Percentiles rank a stretch among this genome's conserved stretches.
phyloP scores from a whole-genome alignment of 768 basidiomycete genomes.

The Lentinus brumalis region DNA sequence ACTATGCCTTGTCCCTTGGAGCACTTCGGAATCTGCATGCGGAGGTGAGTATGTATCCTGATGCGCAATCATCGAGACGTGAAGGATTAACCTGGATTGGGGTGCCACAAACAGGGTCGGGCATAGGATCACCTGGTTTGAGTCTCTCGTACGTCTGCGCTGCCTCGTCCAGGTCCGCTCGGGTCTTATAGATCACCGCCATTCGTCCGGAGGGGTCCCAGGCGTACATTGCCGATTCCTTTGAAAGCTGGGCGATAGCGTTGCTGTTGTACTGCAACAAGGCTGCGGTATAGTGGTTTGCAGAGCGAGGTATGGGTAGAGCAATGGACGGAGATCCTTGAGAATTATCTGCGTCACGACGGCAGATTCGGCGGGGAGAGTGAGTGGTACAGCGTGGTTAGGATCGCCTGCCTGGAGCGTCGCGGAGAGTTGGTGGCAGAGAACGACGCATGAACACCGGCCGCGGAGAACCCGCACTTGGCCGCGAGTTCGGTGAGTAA shows the following conservation, averaged over 20 bases:
- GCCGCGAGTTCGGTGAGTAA: slow-evolving; percentile 78
- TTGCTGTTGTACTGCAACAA: slow-evolving; percentile 58
- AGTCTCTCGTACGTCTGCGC: slow-evolving; percentile 36
- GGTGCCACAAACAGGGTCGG: slow-evolving; percentile 52
- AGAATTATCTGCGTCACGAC: slow-evolving; percentile 86
- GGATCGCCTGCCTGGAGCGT: slow-evolving; percentile 38
- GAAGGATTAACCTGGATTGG: slow-evolving; percentile 58
- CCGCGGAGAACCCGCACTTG: slow-evolving; percentile 60
- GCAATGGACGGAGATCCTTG: slow-evolving; percentile 78
- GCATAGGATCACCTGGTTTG: slow-evolving; percentile 26
- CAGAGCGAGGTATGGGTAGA: slow-evolving; percentile 58
- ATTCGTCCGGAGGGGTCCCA: slow-evolving; percentile 70
- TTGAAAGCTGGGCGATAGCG: slow-evolving; percentile 56
- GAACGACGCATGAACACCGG: slow-evolving; percentile 41
- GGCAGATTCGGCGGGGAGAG: slow-evolving; percentile 62
- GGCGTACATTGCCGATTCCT: slow-evolving; percentile 62
- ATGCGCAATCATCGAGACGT: not conserved
- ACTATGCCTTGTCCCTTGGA: slow-evolving; percentile 66
- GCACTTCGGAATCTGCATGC: slow-evolving; percentile 75
- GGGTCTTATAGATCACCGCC: slow-evolving; percentile 51
- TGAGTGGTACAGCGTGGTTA: slow-evolving; percentile 59
- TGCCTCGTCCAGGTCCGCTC: slow-evolving; percentile 62
- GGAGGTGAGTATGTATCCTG: not conserved
- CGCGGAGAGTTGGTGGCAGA: slow-evolving; percentile 30
- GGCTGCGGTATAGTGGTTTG: slow-evolving; percentile 48